These are phyloP conservation scores for Teunomyces aglyptinius DNA, from an alignment of 805 yeast species.

Conservation along the genomic window DNA sequence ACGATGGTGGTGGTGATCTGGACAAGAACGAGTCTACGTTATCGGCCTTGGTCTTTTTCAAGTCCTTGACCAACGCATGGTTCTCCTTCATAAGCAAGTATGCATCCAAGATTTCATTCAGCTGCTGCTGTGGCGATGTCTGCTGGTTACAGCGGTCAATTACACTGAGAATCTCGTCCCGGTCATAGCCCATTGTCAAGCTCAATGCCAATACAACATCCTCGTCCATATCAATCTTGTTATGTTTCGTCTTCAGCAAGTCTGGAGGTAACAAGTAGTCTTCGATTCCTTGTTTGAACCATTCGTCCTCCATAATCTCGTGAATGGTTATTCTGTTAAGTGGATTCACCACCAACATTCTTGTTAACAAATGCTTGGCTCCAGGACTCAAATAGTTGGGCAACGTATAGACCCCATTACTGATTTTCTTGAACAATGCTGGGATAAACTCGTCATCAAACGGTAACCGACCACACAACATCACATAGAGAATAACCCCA, in stretches of 20 bases:
- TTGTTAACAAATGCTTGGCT: conserved; percentile 26
- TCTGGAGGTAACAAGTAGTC: conserved; percentile 31
- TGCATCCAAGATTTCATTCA: conserved; percentile 81
- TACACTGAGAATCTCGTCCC: conserved; percentile 24
- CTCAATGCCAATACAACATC: conserved; percentile 28
- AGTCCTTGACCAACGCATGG: conserved; percentile 63
- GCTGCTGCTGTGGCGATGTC: conserved; percentile 28
- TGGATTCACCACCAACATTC: conserved; percentile 32
- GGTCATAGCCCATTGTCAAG: conserved; percentile 29
- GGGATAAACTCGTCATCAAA: conserved; percentile 32
- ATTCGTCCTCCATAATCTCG: conserved; percentile 30
- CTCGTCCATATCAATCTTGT: conserved; percentile 26
- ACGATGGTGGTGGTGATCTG: conserved; percentile 58
- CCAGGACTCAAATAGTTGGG: conserved; percentile 29
- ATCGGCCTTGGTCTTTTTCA: conserved; percentile 51
- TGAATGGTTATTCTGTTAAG: conserved; percentile 30
- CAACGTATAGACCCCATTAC: conserved; percentile 32
- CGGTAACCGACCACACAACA: conserved; percentile 31
- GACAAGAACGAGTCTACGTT: conserved; percentile 58
- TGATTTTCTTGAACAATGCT: conserved; percentile 28
- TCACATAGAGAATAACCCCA: conserved; percentile 29
- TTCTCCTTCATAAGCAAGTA: conserved; percentile 81
- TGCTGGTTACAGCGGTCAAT: conserved; percentile 22
- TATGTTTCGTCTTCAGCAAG: conserved; percentile 23
- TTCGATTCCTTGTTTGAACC: conserved; percentile 29